These are phyloP conservation scores for Phanerochaete carnosa DNA, from an alignment of 768 basidiomycete species.

Conservation along the genomic window DNA sequence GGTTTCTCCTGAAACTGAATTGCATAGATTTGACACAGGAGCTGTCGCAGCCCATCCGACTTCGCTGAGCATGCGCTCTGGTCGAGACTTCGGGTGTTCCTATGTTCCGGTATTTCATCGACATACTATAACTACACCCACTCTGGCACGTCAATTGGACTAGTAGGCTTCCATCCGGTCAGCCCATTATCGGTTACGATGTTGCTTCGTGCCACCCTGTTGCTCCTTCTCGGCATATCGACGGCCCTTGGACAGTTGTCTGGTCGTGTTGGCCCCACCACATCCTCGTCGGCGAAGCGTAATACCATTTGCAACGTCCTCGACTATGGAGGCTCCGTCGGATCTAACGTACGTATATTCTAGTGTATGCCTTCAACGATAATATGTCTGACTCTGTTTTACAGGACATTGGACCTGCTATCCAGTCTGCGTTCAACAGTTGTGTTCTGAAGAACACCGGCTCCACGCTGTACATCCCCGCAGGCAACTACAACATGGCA, in stretches of 20 bases:
- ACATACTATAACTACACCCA: background rate
- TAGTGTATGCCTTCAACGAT: background rate
- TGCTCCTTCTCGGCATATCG: background rate
- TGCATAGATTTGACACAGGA: background rate
- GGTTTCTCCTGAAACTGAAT: background rate
- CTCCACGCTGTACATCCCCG: conserved; percentile 22
- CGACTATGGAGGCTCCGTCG: conserved; percentile 26
- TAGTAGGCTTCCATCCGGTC: background rate
- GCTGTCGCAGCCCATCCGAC: background rate
- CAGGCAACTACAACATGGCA: conserved; percentile 27
- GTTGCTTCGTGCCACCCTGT: background rate
- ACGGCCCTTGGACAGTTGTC: conserved; percentile 18
- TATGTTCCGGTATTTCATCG: background rate
- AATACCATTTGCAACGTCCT: conserved; percentile 26
- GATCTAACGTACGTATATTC: conserved; percentile 16
- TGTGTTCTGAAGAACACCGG: conserved; percentile 25
- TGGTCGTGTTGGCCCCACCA: conserved; percentile 23
- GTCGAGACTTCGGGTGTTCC: background rate
- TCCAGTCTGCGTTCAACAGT: conserved; percentile 24
- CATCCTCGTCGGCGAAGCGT: conserved; percentile 19
- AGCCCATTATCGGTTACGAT: background rate
- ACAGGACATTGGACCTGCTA: conserved; percentile 27
- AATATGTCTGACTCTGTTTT: background rate
- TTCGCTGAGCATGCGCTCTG: background rate
- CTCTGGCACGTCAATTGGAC: background rate